These are phyloP conservation scores for Stemphylium beticola DNA, from an alignment of 2,329 filamentous ascomycete species.

Conservation along the genomic window DNA sequence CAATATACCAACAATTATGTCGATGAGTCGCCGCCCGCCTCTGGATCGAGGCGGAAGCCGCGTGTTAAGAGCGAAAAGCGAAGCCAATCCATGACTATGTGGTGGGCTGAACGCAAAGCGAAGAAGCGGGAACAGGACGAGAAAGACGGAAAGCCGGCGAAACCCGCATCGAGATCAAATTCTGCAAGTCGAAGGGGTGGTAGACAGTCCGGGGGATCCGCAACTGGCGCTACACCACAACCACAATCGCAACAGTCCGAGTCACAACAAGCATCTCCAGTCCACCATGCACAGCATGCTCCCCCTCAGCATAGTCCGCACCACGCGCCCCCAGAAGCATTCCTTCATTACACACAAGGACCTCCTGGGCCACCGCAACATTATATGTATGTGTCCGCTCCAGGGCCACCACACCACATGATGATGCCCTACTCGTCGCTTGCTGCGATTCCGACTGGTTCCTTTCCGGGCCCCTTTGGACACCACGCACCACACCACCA, in stretches of 20 bases:
- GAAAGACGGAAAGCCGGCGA: constrained; percentile 30
- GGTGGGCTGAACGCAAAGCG: constrained; percentile 55
- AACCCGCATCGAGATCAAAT: constrained; percentile 33
- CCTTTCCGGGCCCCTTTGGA: constrained; percentile 16
- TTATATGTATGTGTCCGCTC: constrained; percentile 25
- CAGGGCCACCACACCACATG: constrained; percentile 30
- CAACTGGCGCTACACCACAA: constrained; percentile 25
- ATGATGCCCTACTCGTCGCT: constrained; percentile 37
- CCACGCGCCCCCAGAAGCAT: constrained; percentile 28
- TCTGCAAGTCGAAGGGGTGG: constrained; percentile 34
- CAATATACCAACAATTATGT: constrained; percentile 39
- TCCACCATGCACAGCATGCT: constrained; percentile 16
- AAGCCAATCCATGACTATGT: constrained; percentile 54
- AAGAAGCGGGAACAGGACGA: constrained; percentile 44
- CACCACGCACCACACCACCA: constrained; percentile 22
- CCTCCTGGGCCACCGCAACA: constrained; percentile 30
- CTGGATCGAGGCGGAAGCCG: constrained; percentile 42
- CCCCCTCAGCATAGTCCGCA: constrained; percentile 22
- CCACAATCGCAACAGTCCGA: constrained; percentile 20
- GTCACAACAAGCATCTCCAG: constrained; percentile 23
- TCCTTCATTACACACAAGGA: constrained; percentile 22
- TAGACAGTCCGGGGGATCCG: constrained; percentile 25
- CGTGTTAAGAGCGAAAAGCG: constrained; percentile 54
- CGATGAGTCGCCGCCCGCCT: constrained; percentile 35
- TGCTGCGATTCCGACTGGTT: constrained; percentile 31